Evolutionary conservation across 495 filamentous ascomycete species (phyloP).

Genomic region (Xylaria palmicola): DNA sequence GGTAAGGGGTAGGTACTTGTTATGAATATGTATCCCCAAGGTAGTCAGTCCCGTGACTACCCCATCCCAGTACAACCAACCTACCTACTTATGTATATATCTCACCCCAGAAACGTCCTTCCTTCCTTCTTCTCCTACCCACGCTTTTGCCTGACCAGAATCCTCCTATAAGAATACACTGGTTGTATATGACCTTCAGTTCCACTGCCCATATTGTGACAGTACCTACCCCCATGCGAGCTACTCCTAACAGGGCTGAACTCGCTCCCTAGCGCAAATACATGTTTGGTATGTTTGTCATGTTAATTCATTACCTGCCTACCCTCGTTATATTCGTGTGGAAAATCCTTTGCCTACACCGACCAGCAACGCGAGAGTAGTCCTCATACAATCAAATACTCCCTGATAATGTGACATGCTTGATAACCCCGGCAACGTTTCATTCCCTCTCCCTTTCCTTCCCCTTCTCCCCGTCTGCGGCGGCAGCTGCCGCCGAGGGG

Average conservation of each 20-base stretch:
- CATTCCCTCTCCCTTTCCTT: conserved; percentile 13
- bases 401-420: not conserved
- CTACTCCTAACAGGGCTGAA: not conserved
- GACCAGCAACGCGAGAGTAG: not conserved
- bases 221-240: not conserved
- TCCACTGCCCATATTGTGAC: no score
- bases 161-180: no score
- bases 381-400: not conserved
- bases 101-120: no score
- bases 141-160: no score
- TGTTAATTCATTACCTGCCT: not conserved
- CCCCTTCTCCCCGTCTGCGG: conserved; percentile 12
- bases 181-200: no score
- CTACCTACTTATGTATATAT: no score
- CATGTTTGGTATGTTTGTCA: not conserved
- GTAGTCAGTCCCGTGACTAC: no score
- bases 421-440: not conserved
- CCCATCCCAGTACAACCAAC: no score
- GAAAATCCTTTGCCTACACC: not conserved
- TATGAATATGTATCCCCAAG: no score
- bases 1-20: no score
- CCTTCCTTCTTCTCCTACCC: no score
- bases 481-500: conserved; percentile 1
- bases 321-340: not conserved
- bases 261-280: no score